Base-by-base conservation (phyloP, 768 basidiomycete genomes). In the Mycena amicta region DNA sequence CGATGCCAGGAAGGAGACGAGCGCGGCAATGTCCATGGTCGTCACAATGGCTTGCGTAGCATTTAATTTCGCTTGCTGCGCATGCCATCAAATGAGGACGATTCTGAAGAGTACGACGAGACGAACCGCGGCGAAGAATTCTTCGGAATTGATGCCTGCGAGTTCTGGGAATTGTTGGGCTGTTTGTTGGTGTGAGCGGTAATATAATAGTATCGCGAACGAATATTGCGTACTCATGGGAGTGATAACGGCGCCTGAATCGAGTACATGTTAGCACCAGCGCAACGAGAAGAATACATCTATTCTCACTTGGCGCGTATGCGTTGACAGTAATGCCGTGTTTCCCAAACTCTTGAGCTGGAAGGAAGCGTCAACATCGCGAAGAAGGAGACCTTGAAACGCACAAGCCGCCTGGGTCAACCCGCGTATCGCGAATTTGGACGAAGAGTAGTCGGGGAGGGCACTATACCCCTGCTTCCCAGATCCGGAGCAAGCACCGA, bases 401-500 rank as follows among this genome's bases (percentile, higher is more conserved):
- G 2, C 29, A 65, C 63, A 62, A n/a, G 60, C 59, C 18, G 56
- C 62, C 62, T 77, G 75, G 1, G 75, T 76, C 45, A 77, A 63
- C n/a, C 73, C 76, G 22, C 72, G 69, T 0, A 77, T 23, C 13
- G 76, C 76, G 58, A 77, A 76, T 63, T 77, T 76, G 3, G 71
- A 74, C 1, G 71, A 37, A 23, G 63, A 65, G 50, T 77, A 77
- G 26, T 68, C 45, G 2, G 61, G 55, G 13, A 65, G 37, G 23
- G 47, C 12, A 8, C 5, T 29, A 4, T 45, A 22, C 31, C 73
- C 74, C 69, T 47, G 29, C 47, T 69, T 68, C 8, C 72, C 74
- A 0, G 66, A 64, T 2, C 66, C 64, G 6, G 74, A 75, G 12
- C 29, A 63, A 3, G 67, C 63, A 12, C 70, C 70, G 31, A 72